Percentiles rank a stretch among this genome's conserved stretches.
These are phyloP conservation scores for Graphilbum sp. DNA, from an alignment of 2,329 filamentous ascomycete species.

Conservation along the genomic window DNA sequence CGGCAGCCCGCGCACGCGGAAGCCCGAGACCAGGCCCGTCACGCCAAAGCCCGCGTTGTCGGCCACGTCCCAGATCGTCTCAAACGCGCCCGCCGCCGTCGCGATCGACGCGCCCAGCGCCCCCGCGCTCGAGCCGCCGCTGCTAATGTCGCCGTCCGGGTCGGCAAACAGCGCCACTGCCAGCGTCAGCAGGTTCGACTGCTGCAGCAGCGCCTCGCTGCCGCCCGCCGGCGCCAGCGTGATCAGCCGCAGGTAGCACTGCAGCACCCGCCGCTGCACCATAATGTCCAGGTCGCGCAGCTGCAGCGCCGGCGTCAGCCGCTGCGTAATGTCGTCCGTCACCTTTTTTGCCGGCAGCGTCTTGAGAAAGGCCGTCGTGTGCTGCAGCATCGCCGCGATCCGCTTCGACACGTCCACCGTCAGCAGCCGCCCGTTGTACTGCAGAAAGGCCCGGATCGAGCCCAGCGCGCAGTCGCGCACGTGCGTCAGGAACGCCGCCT, in stretches of 20 bases:
- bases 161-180: constrained; percentile 88
- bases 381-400: constrained; percentile 87
- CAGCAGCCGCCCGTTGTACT: constrained; percentile 81
- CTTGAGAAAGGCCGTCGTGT: constrained; percentile 78
- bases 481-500: constrained; percentile 85
- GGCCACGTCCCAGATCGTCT: constrained; percentile 85
- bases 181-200: constrained; percentile 80
- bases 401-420: constrained; percentile 90
- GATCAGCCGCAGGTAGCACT: constrained; percentile 86
- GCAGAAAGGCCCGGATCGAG: constrained; percentile 79
- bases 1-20: constrained; percentile 52
- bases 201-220: constrained; percentile 69
- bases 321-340: constrained; percentile 77
- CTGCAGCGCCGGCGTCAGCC: constrained; percentile 71
- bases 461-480: constrained; percentile 88
- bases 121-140: constrained; percentile 12
- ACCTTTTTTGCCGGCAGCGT: constrained; percentile 70
- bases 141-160: constrained; percentile 65
- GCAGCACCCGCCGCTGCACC: constrained; percentile 81
- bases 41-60: constrained; percentile 94
- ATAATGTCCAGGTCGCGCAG: constrained; percentile 82
- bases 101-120: constrained; percentile 77
- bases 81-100: constrained; percentile 75
- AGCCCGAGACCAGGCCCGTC: constrained; percentile 66
- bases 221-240: constrained; percentile 74